Evolutionary conservation across 192 early-diverging fungal species (phyloP), one percentile per base, ranked within the genome.

Genomic region (Rhizophagus prolifer): DNA sequence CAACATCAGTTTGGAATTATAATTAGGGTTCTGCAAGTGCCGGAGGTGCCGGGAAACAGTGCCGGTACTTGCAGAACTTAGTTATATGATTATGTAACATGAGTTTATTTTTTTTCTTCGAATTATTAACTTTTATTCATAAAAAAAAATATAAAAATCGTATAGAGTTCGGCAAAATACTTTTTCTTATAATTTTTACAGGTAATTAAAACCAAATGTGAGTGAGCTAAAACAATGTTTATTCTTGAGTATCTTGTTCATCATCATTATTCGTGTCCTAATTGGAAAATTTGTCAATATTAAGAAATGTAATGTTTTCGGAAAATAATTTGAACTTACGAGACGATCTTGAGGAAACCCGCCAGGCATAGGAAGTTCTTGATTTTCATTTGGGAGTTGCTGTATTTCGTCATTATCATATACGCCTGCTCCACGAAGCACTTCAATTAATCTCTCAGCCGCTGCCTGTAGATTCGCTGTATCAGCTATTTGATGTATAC

Each of bases 401-500:
- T 67, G 21, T 21, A 6, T n/a, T 41, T 41, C 36, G 25, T 67
- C 21, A 21, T 12, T 12, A 67, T 67, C 36, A 9, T 67, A 9
- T n/a, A 8, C 36, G 0, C 36, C 12, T 10, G 34, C 3, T 23
- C 65, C 65, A 0, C 28, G 21, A 34, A 67, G 36, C 7, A 67
- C 9, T 21, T 38, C 65, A 67, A 67, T 41, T 12, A 67, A 23
- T 41, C 65, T 67, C n/a, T 67, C 65, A 38, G 65, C 65, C 21
- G 65, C 65, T n/a, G 65, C 65, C 12, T 67, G 65, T 38, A 67
- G 31, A 9, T 67, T 67, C 30, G 65, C 31, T 9, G 31, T 4
- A 44, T 67, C 65, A 7, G 65, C 65, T 10, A 67, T 67, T 67
- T 67, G 65, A 41, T 67, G 30, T n/a, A 67, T 67, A 25, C 65